Conservation (phyloP, 2,329 filamentous ascomycete genomes). For the Fusarium duplospermum region DNA sequence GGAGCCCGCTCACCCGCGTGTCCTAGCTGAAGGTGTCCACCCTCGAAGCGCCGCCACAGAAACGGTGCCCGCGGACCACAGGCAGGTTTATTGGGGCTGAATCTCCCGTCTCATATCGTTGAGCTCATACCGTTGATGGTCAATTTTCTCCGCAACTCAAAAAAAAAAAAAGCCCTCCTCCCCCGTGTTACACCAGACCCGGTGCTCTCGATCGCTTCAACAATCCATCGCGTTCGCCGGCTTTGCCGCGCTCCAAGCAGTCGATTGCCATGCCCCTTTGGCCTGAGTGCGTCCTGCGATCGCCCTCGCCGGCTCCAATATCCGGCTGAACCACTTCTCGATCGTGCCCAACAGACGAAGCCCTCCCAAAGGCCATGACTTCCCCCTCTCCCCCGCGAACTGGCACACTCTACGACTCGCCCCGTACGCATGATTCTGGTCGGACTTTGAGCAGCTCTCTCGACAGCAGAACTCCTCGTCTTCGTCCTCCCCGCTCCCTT, state of each 20-base stretch:
- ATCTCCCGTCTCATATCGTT: conserved; percentile 13
- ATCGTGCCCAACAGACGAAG: conserved; percentile 12
- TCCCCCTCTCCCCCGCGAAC: conserved; percentile 43
- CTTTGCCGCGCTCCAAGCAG: conserved; percentile 30
- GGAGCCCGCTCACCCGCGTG: not conserved
- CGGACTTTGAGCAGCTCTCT: conserved; percentile 37
- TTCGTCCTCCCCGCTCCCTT: conserved; percentile 42
- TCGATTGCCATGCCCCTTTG: conserved; percentile 42
- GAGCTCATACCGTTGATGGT: conserved; percentile 4
- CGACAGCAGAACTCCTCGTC: conserved; percentile 29
- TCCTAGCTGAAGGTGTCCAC: not conserved
- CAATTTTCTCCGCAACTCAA: not conserved
- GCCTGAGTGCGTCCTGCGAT: conserved; percentile 35
- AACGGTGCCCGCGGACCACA: not conserved
- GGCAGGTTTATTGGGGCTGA: conserved; percentile 11
- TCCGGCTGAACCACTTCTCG: conserved; percentile 28
- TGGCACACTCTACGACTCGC: conserved; percentile 38
- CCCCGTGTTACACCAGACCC: not conserved
- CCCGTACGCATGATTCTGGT: conserved; percentile 34
- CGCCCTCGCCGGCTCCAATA: conserved; percentile 39
- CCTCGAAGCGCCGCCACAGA: conserved; percentile 23
- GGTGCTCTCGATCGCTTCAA: not conserved
- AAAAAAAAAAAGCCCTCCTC: conserved; percentile 3
- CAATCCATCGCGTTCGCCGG: conserved; percentile 28
- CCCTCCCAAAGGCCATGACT: conserved; percentile 39